phyloP scores from a whole-genome alignment of 495 filamentous ascomycete species.

The Durotheca rogersii region DNA sequence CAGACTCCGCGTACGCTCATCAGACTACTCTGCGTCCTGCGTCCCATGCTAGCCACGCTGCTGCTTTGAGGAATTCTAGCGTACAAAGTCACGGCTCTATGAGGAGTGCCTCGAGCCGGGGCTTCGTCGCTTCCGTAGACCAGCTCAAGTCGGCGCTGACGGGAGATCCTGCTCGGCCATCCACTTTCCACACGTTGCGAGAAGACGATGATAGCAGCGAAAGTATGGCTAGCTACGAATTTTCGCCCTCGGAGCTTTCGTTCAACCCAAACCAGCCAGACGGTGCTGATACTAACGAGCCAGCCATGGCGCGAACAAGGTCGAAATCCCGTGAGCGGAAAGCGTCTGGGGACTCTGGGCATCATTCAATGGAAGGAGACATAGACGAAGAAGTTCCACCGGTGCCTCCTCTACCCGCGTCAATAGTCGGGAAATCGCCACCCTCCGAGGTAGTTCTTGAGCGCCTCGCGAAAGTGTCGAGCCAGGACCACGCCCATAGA shows the following conservation, averaged over 20 bases:
- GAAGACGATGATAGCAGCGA: constrained; percentile 54
- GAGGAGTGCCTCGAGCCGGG: constrained; percentile 58
- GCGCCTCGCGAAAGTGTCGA: constrained; percentile 18
- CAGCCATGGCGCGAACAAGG: constrained; percentile 24
- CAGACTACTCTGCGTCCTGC: constrained; percentile 45
- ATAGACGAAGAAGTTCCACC: constrained; percentile 41
- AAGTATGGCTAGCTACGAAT: constrained; percentile 60
- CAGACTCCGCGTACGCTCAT: constrained; percentile 42
- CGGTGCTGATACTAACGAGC: constrained; percentile 16
- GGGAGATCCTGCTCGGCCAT: constrained; percentile 61
- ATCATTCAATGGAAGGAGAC: constrained; percentile 40
- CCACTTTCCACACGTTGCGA: constrained; percentile 32
- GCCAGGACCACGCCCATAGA: constrained; percentile 38
- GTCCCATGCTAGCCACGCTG: constrained; percentile 37
- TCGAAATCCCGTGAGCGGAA: constrained; percentile 42
- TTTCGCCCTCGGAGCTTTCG: constrained; percentile 54
- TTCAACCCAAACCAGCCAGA: constrained; percentile 43
- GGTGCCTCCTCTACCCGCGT: constrained; percentile 44
- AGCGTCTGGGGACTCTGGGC: constrained; percentile 36
- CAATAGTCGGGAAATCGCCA: constrained; percentile 24
- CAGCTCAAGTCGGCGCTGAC: constrained; percentile 62
- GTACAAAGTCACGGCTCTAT: constrained; percentile 51
- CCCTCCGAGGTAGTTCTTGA: constrained; percentile 19
- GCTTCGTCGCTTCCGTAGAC: constrained; percentile 77
- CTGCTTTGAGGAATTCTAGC: constrained; percentile 44